These are phyloP conservation scores for Cocos nucifera DNA, from an alignment of 176 grass and related monocot genomes.

Conservation along the genomic window DNA sequence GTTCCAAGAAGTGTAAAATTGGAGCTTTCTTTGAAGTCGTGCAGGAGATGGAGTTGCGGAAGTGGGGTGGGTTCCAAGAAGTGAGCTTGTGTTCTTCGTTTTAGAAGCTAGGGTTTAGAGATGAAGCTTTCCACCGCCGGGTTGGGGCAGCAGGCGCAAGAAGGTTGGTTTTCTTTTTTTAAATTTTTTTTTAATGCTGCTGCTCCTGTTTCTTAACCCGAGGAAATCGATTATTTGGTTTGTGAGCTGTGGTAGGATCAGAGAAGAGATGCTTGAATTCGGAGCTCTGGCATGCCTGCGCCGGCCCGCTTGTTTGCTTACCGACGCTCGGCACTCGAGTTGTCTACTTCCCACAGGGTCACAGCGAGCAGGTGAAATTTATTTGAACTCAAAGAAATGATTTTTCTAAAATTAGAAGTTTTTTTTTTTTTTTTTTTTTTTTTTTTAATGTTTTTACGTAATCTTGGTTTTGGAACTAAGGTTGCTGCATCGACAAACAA, in stretches of 20 bases:
- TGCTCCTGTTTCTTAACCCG: slow-evolving; percentile 2
- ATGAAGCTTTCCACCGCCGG: slow-evolving; percentile 17
- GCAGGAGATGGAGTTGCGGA: slow-evolving; percentile 9
- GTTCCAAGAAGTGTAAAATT: slow-evolving; percentile 15
- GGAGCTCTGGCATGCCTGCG: slow-evolving; percentile 98
- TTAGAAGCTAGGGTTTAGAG: slow-evolving; percentile 29
- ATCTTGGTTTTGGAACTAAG: slow-evolving; percentile 36
- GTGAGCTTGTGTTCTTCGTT: slow-evolving; percentile 4
- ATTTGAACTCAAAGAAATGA: too few species aligned
- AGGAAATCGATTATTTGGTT: neutral
- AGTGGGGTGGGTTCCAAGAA: slow-evolving; percentile 24
- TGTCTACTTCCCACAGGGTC: slow-evolving; percentile 93
- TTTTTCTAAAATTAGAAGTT: too few species aligned
- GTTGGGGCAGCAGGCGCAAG: slow-evolving; percentile 1
- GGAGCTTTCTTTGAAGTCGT: neutral
- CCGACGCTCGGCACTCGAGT: slow-evolving; percentile 85
- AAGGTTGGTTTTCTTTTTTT: neutral
- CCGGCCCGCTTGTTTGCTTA: slow-evolving; percentile 91
- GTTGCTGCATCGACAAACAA: slow-evolving; percentile 94
- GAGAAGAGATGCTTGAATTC: slow-evolving; percentile 99
- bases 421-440: neutral
- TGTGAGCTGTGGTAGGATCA: slow-evolving; percentile 17
- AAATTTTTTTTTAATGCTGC: neutral
- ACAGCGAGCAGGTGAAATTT: slow-evolving; percentile 80
- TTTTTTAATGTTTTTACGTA: slow-evolving; percentile 8